These are phyloP conservation scores for Colletotrichum paranaense DNA, from an alignment of 2,329 filamentous ascomycete species.

Conservation along the genomic window DNA sequence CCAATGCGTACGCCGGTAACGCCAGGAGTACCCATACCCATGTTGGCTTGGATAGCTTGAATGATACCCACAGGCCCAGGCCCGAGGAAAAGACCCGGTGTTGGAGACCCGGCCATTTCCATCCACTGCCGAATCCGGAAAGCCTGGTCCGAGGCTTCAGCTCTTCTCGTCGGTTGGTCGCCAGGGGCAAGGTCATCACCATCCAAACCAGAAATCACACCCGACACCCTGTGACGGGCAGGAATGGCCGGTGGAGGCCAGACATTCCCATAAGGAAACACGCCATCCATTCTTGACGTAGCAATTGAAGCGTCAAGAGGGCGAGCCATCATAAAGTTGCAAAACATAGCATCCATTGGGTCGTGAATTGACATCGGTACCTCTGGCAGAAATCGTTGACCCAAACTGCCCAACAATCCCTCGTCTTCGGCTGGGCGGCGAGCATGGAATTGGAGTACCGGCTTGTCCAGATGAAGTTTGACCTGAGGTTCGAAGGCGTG, in stretches of 20 bases:
- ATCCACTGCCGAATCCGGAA: conserved; percentile 85
- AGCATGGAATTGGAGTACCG: conserved; percentile 69
- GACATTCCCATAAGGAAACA: conserved; percentile 63
- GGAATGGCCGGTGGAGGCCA: conserved; percentile 85
- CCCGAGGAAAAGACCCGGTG: conserved; percentile 43
- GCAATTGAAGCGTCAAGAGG: conserved; percentile 53
- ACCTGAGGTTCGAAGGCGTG: conserved; percentile 78
- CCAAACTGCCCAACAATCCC: conserved; percentile 15
- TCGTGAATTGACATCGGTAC: conserved; percentile 64
- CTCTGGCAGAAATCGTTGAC: conserved; percentile 59
- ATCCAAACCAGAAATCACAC: conserved; percentile 42
- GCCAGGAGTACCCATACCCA: conserved; percentile 39
- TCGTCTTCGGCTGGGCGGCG: conserved; percentile 2
- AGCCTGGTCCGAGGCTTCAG: conserved; percentile 73
- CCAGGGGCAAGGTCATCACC: conserved; percentile 41
- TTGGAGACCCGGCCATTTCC: conserved; percentile 63
- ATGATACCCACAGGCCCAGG: conserved; percentile 40
- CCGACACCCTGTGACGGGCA: conserved; percentile 63
- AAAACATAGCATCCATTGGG: conserved; percentile 64
- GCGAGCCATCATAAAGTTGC: conserved; percentile 75
- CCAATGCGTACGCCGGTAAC: conserved; percentile 59
- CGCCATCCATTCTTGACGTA: conserved; percentile 41
- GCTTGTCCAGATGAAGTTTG: conserved; percentile 78
- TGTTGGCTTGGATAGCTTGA: conserved; percentile 36
- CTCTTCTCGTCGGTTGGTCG: conserved; percentile 58